Evolutionary conservation across 108 stramenopile species (phyloP).

Genomic region (Cyclotella atomus): DNA sequence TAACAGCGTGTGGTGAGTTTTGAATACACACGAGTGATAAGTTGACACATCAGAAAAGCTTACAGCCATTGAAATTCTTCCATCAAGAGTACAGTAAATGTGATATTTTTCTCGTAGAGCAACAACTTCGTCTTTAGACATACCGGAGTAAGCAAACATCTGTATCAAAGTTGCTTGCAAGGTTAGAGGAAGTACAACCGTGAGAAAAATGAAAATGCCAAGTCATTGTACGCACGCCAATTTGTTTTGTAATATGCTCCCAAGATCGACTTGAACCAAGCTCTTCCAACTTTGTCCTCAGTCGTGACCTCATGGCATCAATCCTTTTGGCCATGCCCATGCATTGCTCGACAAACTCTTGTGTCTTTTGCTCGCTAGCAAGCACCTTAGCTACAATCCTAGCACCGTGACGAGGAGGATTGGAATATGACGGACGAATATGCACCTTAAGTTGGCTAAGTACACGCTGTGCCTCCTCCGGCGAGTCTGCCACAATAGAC

Average conservation of each 20-base stretch:
- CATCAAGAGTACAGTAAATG: conserved; percentile 98
- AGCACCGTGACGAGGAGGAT: conserved; percentile 97
- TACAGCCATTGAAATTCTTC: conserved; percentile 98
- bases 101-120: conserved; percentile 88
- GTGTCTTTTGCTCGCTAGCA: conserved; percentile 72
- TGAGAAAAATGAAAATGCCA: neutral
- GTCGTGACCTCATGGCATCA: conserved; percentile 80
- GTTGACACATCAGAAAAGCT: conserved; percentile 26
- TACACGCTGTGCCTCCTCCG: conserved; percentile 94
- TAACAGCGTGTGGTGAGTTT: neutral
- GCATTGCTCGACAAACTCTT: conserved; percentile 92
- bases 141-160: conserved; percentile 99
- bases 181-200: neutral
- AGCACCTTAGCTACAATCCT: conserved; percentile 93
- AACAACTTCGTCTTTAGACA: conserved; percentile 92
- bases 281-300: conserved; percentile 78
- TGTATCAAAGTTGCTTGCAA: neutral
- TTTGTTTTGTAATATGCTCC: conserved; percentile 98
- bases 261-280: conserved; percentile 86
- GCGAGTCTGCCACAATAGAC: conserved; percentile 84
- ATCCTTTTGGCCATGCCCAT: conserved; percentile 98
- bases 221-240: conserved; percentile 58
- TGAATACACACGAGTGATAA: neutral
- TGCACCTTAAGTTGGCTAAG: conserved; percentile 94
- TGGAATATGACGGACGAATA: conserved; percentile 98